These are phyloP conservation scores for Wickerhamiella infanticola DNA, from an alignment of 1,139 yeast genomes.

Conservation along the genomic window DNA sequence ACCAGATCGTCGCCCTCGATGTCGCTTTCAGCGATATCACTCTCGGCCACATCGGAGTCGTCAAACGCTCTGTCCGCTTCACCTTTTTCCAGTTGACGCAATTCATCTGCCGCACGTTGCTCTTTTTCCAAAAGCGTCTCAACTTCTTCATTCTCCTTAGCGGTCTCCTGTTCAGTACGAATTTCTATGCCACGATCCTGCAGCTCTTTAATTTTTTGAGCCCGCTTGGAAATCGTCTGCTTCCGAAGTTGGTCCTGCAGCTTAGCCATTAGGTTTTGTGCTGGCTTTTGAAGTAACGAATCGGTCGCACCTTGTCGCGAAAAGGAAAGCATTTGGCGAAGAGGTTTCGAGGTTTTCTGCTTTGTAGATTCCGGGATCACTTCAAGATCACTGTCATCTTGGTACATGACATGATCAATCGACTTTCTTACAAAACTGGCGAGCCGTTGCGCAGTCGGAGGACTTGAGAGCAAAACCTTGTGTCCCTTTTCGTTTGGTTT, in stretches of 20 bases:
- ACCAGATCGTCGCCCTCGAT: not conserved
- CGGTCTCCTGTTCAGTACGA: slow-evolving; percentile 14
- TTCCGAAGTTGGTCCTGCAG: slow-evolving; percentile 19
- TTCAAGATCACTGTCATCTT: slow-evolving; percentile 11
- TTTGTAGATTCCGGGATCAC: slow-evolving; percentile 11
- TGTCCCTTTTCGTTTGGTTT: not conserved
- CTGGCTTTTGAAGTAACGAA: slow-evolving; percentile 11
- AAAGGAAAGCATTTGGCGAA: slow-evolving; percentile 10
- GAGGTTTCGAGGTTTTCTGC: slow-evolving; percentile 8
- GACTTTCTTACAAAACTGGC: not conserved
- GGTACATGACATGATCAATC: not conserved
- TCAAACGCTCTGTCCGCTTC: slow-evolving; percentile 27
- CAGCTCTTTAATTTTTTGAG: slow-evolving; percentile 18
- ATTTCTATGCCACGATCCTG: slow-evolving; percentile 20
- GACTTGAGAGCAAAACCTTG: not conserved
- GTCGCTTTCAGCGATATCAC: not conserved
- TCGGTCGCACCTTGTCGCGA: slow-evolving; percentile 16
- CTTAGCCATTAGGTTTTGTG: slow-evolving; percentile 11
- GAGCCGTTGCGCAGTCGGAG: not conserved
- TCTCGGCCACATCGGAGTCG: not conserved
- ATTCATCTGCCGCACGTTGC: slow-evolving; percentile 20
- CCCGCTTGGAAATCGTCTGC: slow-evolving; percentile 20
- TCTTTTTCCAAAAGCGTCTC: slow-evolving; percentile 48
- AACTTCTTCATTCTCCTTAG: slow-evolving; percentile 23
- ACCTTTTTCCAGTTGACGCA: slow-evolving; percentile 30